Conservation (phyloP, 78 protist genomes). For the Carpediemonas membranifera region DNA sequence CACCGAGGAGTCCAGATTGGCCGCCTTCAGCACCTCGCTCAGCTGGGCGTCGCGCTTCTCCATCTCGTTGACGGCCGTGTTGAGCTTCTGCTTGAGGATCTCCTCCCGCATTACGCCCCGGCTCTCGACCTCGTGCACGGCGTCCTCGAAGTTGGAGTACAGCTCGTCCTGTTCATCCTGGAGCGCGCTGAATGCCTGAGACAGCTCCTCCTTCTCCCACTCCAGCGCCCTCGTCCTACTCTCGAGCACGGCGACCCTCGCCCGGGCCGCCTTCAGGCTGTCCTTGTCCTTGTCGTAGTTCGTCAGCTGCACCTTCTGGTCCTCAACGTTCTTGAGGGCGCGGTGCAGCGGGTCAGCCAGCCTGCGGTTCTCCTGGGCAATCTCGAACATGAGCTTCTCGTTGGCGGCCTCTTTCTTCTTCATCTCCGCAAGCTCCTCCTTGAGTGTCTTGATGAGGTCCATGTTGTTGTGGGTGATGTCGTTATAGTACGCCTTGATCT, state of each 20-base stretch:
- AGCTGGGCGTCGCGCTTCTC: slow-evolving; percentile 69
- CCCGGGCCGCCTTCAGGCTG: not conserved
- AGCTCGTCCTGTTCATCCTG: slow-evolving; percentile 58
- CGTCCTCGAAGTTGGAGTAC: slow-evolving; percentile 38
- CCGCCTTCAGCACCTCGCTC: slow-evolving; percentile 48
- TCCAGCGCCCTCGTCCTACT: too few relatives aligned
- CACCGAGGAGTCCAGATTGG: slow-evolving; percentile 48
- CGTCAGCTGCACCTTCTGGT: slow-evolving; percentile 38
- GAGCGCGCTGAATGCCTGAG: too few relatives aligned
- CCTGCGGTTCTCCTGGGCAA: not conserved
- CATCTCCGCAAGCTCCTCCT: slow-evolving; percentile 30
- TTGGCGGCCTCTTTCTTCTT: slow-evolving; percentile 38
- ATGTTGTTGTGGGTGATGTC: slow-evolving; percentile 65
- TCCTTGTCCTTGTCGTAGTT: slow-evolving; percentile 24
- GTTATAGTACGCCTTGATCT: slow-evolving; percentile 60
- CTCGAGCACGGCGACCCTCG: too few relatives aligned
- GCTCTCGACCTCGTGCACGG: slow-evolving; percentile 42
- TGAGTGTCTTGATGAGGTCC: slow-evolving; percentile 57
- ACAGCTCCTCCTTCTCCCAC: too few relatives aligned
- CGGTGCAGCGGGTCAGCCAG: not conserved
- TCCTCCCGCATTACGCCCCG: slow-evolving; percentile 33
- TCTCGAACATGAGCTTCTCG: slow-evolving; percentile 53
- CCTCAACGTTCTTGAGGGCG: slow-evolving; percentile 33
- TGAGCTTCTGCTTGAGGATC: slow-evolving; percentile 54
- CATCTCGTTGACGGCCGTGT: slow-evolving; percentile 25